Evolutionary conservation across 148 eudicot genomes (phyloP).

Genomic region (Spergularia marina): DNA sequence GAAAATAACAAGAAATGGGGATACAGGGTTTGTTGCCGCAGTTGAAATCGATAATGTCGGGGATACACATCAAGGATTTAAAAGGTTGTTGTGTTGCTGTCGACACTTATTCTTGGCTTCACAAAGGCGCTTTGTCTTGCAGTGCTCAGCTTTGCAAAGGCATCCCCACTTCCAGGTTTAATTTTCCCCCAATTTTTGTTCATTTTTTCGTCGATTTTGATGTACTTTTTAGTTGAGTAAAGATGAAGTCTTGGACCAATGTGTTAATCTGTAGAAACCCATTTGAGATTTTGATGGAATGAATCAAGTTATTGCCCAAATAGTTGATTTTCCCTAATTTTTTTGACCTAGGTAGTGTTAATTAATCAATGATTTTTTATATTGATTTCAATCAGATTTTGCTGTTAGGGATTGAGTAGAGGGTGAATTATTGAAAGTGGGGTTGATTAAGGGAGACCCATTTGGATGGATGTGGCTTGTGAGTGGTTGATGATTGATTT

Average conservation of each 20-base stretch:
- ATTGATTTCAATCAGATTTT: not conserved
- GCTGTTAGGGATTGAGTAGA: not conserved
- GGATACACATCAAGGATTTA: conserved; percentile 69
- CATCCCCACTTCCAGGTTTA: conserved; percentile 67
- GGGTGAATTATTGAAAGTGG: not conserved
- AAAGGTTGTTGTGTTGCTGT: conserved; percentile 80
- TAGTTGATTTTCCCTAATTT: not conserved
- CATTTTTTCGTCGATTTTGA: not conserved
- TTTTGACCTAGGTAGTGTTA: not conserved
- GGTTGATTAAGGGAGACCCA: not conserved
- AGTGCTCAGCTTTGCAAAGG: conserved; percentile 88
- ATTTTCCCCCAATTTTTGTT: not conserved
- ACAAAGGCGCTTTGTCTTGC: conserved; percentile 96
- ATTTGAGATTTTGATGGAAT: not conserved
- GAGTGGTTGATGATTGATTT: not conserved
- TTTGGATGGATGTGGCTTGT: not conserved
- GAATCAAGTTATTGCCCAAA: not conserved
- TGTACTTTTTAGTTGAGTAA: not conserved
- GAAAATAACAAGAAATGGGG: conserved; percentile 47
- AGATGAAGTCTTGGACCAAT: conserved; percentile 6
- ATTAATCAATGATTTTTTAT: not conserved
- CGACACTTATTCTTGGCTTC: conserved; percentile 98
- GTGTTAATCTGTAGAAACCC: conserved; percentile 1
- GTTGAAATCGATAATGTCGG: conserved; percentile 81
- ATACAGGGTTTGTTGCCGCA: conserved; percentile 85